Conservation (phyloP, 352 stramenopile species). For the Pythium dissotocum region DNA sequence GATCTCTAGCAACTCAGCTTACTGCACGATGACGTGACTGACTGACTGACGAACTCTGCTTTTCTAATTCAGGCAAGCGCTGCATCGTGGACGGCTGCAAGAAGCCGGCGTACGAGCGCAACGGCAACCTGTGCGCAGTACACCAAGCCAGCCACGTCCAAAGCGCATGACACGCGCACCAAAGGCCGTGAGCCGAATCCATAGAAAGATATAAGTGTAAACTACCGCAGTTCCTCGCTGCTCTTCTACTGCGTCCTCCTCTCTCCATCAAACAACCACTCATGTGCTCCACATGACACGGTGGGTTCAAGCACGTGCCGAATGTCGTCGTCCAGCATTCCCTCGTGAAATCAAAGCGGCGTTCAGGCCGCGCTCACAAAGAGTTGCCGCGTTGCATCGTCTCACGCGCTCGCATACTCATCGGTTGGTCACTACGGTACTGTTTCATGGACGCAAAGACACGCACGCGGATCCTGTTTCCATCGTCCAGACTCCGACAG, state of each 20-base stretch:
- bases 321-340: not conserved
- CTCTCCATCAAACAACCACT: not conserved
- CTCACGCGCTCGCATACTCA: not conserved
- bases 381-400: not conserved
- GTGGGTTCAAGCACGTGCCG: not conserved
- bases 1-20: constrained; percentile 1
- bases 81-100: constrained; percentile 47
- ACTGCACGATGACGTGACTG: not conserved
- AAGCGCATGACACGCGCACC: constrained; percentile 9
- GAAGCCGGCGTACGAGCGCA: constrained; percentile 52
- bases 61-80: constrained; percentile 40
- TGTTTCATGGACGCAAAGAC: not conserved
- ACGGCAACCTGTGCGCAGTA: constrained; percentile 43
- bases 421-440: not conserved
- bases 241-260: too few species aligned
- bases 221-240: not conserved
- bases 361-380: not conserved
- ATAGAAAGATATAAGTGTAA: not conserved
- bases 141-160: constrained; percentile 27
- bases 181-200: not conserved
- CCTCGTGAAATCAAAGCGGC: not conserved
- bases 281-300: not conserved
- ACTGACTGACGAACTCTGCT: not conserved
- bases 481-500: not conserved
- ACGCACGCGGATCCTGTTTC: not conserved